Conservation (phyloP, 2,329 filamentous ascomycete genomes). For the Fusarium hostae region DNA sequence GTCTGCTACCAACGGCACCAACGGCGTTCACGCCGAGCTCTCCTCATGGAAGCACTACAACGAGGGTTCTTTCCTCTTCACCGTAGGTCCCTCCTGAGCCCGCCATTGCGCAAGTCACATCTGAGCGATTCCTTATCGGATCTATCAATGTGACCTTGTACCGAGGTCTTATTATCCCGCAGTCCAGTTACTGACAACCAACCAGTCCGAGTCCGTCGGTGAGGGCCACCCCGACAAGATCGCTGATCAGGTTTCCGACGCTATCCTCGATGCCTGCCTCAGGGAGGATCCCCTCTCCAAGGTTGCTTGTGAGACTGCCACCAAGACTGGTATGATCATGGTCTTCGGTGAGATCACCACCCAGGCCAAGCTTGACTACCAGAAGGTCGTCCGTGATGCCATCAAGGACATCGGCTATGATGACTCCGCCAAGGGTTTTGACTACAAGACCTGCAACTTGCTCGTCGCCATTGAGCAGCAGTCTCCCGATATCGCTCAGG, state of each 20-base stretch:
- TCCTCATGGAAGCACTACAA: conserved; percentile 62
- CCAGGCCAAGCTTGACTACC: conserved; percentile 95
- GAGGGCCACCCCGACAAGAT: conserved; percentile 97
- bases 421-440: conserved; percentile 95
- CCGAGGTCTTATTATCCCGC: conserved; percentile 15
- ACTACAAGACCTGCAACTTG: conserved; percentile 99
- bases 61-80: conserved; percentile 84
- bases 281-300: conserved; percentile 96
- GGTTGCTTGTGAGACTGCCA: conserved; percentile 98
- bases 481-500: conserved; percentile 98
- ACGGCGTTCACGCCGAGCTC: conserved; percentile 51
- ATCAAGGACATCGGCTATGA: conserved; percentile 99
- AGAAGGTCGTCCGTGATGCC: conserved; percentile 92
- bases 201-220: conserved; percentile 84
- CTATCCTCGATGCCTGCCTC: conserved; percentile 97
- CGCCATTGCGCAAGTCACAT: background rate
- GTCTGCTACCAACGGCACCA: conserved; percentile 59
- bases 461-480: conserved; percentile 99
- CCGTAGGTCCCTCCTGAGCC: conserved; percentile 59
- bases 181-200: conserved; percentile 40
- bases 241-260: conserved; percentile 97
- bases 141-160: background rate
- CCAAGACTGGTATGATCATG: conserved; percentile 99
- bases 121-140: background rate
- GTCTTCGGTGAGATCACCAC: conserved; percentile 99